These are phyloP conservation scores for Xylaria polymorpha DNA, from an alignment of 2,329 filamentous ascomycete species.

Conservation along the genomic window DNA sequence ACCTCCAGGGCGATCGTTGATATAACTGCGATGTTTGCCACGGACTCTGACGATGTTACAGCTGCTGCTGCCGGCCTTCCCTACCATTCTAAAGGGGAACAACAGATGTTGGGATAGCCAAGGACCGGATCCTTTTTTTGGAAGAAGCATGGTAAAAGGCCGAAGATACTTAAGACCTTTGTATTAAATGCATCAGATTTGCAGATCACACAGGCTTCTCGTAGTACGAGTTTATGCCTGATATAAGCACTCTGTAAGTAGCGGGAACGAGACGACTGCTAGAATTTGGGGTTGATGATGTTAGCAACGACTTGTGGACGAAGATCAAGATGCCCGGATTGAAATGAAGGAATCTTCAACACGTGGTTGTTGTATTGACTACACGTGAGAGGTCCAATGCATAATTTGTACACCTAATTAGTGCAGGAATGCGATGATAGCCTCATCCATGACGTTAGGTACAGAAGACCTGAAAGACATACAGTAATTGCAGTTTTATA, in stretches of 20 bases:
- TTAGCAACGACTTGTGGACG: slow-evolving; percentile 20
- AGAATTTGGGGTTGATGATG: slow-evolving; percentile 18
- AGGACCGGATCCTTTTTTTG: slow-evolving; percentile 31
- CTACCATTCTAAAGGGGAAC: slow-evolving; percentile 26
- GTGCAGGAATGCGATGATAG: slow-evolving; percentile 6
- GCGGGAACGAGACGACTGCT: slow-evolving; percentile 25
- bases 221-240: slow-evolving; percentile 33
- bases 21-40: slow-evolving; percentile 46
- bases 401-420: neutral
- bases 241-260: slow-evolving; percentile 30
- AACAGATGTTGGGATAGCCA: slow-evolving; percentile 33
- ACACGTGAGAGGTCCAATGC: slow-evolving; percentile 13
- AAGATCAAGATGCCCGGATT: slow-evolving; percentile 26
- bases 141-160: slow-evolving; percentile 24
- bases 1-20: slow-evolving; percentile 51
- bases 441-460: neutral
- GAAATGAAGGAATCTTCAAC: slow-evolving; percentile 10
- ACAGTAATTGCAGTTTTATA: neutral
- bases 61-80: slow-evolving; percentile 34
- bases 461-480: neutral
- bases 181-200: slow-evolving; percentile 35
- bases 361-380: neutral
- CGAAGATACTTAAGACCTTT: slow-evolving; percentile 34
- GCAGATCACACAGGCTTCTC: slow-evolving; percentile 29
- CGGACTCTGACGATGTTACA: slow-evolving; percentile 48